A percentile compares a stretch with the other conserved stretches of the same genome.
phyloP scores from a whole-genome alignment of 345 rosid species.

The Citrus medica region DNA sequence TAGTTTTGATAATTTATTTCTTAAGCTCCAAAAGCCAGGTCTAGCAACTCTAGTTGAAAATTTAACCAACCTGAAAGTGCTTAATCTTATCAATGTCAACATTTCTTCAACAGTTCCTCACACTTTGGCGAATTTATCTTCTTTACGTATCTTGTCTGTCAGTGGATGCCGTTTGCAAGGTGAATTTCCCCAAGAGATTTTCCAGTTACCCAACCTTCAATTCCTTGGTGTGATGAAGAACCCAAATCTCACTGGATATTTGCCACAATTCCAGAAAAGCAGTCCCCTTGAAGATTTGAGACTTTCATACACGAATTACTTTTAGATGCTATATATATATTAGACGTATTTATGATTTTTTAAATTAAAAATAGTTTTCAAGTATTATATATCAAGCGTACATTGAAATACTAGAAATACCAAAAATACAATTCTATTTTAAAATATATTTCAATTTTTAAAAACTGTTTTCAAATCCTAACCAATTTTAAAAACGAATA shows the following conservation, averaged over 20 bases:
- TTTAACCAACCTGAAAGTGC: slow-evolving; percentile 14
- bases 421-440: no score
- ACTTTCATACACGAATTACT: rapidly evolving
- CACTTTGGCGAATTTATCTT: background rate
- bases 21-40: background rate
- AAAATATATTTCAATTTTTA: no score
- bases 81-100: background rate
- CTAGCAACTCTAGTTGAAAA: background rate
- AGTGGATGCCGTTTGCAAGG: background rate
- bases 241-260: background rate
- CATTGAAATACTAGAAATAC: no score
- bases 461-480: no score
- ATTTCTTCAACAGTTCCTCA: background rate
- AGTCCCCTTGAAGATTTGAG: background rate
- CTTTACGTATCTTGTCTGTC: background rate
- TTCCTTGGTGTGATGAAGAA: rapidly evolving
- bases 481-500: no score
- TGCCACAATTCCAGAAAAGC: background rate
- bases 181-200: background rate
- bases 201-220: background rate
- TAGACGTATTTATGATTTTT: no score
- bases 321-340: no score
- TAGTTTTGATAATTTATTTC: rapidly evolving
- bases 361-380: no score
- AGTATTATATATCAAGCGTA: no score